These are phyloP conservation scores for Limnanthes douglasii DNA, from an alignment of 345 rosid species.

Conservation along the genomic window DNA sequence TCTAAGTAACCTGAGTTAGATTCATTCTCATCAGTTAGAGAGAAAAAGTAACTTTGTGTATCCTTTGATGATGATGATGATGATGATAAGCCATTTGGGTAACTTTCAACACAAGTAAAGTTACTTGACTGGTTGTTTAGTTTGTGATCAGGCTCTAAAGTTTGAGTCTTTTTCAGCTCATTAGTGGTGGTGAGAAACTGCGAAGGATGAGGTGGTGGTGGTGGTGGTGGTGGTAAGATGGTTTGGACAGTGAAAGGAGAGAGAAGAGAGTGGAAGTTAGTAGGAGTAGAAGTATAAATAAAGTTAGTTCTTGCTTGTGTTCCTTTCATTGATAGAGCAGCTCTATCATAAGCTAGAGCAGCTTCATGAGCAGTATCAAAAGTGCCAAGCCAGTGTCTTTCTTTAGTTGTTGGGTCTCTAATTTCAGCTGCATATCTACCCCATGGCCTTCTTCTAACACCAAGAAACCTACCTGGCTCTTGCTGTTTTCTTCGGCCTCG, in stretches of 20 bases:
- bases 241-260: constrained; percentile 34
- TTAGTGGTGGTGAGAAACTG: constrained; percentile 6
- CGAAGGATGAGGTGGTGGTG: too few species aligned
- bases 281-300: constrained; percentile 30
- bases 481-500: constrained; percentile 72
- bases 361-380: constrained; percentile 98
- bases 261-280: constrained; percentile 22
- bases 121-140: constrained; percentile 9
- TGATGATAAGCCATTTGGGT: constrained; percentile 15
- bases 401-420: constrained; percentile 92
- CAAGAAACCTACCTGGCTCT: constrained; percentile 85
- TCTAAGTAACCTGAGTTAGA: constrained; percentile 80
- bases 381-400: constrained; percentile 96
- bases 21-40: constrained; percentile 10
- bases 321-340: constrained; percentile 95
- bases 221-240: constrained; percentile 22
- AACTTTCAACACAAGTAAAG: constrained; percentile 17
- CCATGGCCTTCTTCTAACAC: constrained; percentile 92
- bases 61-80: constrained; percentile 24
- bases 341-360: constrained; percentile 92
- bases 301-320: constrained; percentile 90
- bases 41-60: constrained; percentile 31
- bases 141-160: constrained; percentile 14
- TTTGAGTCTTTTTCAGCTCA: too few species aligned
- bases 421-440: constrained; percentile 96